phyloP scores from a whole-genome alignment of 345 rosid species.

The Salix suchowensis region DNA sequence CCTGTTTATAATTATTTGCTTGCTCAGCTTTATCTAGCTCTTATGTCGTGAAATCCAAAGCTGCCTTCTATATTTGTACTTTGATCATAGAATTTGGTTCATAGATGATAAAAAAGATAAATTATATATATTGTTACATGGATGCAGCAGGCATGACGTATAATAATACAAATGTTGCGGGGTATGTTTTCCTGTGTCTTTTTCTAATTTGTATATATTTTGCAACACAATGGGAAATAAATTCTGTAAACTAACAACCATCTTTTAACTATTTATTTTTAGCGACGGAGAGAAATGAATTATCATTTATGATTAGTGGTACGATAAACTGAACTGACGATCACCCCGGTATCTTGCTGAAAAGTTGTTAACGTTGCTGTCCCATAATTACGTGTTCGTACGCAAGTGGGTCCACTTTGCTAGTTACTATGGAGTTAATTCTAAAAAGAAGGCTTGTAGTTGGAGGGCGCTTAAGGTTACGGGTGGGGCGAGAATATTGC shows the following conservation, averaged over 20 bases:
- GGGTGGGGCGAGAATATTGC: no score
- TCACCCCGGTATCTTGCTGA: neutral
- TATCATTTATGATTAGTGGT: neutral
- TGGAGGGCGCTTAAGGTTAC: no score
- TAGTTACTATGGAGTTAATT: neutral
- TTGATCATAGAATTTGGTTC: no score
- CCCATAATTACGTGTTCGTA: neutral
- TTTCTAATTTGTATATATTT: neutral
- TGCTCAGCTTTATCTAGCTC: no score
- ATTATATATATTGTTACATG: no score
- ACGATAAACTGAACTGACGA: neutral
- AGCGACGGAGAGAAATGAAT: neutral
- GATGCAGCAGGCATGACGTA: no score
- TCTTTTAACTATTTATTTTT: neutral
- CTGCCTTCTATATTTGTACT: no score
- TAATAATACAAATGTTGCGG: no score
- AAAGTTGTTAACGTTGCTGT: neutral
- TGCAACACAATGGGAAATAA: neutral
- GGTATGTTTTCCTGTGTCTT: neutral
- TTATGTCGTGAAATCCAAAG: no score
- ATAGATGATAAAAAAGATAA: no score
- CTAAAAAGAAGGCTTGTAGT: neutral
- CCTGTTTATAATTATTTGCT: no score
- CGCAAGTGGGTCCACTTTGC: no score
- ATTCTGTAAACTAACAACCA: neutral